These are phyloP conservation scores for Stagonosporopsis rhizophila DNA, from an alignment of 2,329 filamentous ascomycete genomes.

Conservation along the genomic window DNA sequence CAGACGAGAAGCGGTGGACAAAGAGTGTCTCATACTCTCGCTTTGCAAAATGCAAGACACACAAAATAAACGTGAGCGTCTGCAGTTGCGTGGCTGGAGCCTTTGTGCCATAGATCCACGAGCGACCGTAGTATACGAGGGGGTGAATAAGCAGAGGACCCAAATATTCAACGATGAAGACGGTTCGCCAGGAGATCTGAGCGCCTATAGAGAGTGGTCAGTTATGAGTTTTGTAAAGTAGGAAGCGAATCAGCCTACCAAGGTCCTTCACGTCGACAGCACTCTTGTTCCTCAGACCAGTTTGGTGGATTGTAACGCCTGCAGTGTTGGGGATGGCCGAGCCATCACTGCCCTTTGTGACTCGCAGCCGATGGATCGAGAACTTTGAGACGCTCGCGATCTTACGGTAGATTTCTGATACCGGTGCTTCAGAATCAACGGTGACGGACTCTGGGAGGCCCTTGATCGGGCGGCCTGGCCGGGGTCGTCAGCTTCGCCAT, in stretches of 20 bases:
- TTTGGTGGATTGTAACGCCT: conserved; percentile 60
- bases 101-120: conserved; percentile 70
- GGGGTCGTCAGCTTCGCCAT: conserved; percentile 9
- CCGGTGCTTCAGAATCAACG: conserved; percentile 59
- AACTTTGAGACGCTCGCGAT: conserved; percentile 63
- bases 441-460: conserved; percentile 65
- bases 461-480: conserved; percentile 66
- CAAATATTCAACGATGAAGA: conserved; percentile 94
- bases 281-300: conserved; percentile 65
- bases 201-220: conserved; percentile 63
- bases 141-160: conserved; percentile 90
- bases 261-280: conserved; percentile 89
- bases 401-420: conserved; percentile 63
- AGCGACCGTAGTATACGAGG: conserved; percentile 72
- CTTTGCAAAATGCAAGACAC: conserved; percentile 88
- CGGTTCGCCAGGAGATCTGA: conserved; percentile 90
- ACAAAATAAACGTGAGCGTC: conserved; percentile 74
- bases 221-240: neutral
- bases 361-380: conserved; percentile 65
- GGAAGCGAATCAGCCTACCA: conserved; percentile 60
- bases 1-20: conserved; percentile 91
- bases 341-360: conserved; percentile 71
- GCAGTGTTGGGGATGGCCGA: conserved; percentile 63
- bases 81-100: conserved; percentile 69
- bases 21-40: conserved; percentile 94